Evolutionary conservation across 805 yeast genomes (phyloP), one percentile per base, ranked within the genome.

Genomic region (Yarrowia keelungensis): DNA sequence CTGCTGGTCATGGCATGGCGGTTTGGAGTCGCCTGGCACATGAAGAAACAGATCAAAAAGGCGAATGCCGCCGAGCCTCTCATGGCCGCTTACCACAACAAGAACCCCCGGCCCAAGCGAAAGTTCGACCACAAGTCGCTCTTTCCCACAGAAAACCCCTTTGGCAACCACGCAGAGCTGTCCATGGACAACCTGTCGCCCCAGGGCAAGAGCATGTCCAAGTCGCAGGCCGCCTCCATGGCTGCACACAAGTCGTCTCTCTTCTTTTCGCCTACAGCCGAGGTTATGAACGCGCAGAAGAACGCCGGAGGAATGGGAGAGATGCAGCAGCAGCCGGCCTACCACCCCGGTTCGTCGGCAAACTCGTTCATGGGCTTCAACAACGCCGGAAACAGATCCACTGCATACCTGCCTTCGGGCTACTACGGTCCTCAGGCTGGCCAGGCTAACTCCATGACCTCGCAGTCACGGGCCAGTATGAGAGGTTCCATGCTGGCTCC

Each of bases 181-280:
- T 43, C 64, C 38, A 58, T 58, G 50, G 69, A 58, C 41, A 58
- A 35, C 65, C 47, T 49, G 58, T 56, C 67, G 32, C 56, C 56
- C 56, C 69, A 62, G 39, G 67, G 54, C 14, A 67, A 59, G 56
- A 41, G 58, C 45, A 47, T 62, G 54, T 62, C 67, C 47, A 47
- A 49, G 32, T 38, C 56, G 16, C 56, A 62, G 68, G 67, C 69
- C 36, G 69, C 69, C 12, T 47, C 68, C 43, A 51, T 67, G 58
- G 67, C 71, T 11, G 71, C 69, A 66, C 66, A 62, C 35, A 69
- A 67, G 46, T 46, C 67, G 38, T 62, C 71, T 15, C 73, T 88
- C 84, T 91, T 89, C 77, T 85, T 90, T 67, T 90, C 95, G 2
- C 97, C 97, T 42, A 91, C 96, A 0, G 88, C 87, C 16, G 92